Evolutionary conservation across 1,139 yeast genomes (phyloP).

Genomic region (Blastobotrys buckinghamii): DNA sequence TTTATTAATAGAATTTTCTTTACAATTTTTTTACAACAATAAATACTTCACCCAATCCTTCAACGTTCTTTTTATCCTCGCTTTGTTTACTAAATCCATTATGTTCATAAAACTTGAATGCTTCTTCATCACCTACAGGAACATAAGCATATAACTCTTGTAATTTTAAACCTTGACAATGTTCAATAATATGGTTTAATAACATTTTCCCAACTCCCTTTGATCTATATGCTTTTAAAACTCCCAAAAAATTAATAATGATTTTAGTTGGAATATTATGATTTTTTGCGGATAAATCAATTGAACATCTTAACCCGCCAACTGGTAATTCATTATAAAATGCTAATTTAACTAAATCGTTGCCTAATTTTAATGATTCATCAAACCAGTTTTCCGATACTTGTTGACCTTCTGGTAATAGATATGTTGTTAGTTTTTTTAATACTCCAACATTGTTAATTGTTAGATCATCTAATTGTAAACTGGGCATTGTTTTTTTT

Average conservation of each 20-base stretch:
- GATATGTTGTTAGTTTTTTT: constrained; percentile 42
- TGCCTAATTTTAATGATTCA: constrained; percentile 36
- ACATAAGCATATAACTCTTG: constrained; percentile 60
- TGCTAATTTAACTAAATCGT: constrained; percentile 36
- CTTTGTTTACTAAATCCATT: constrained; percentile 47
- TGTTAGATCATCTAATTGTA: constrained; percentile 44
- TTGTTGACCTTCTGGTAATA: constrained; percentile 23
- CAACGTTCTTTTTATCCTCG: constrained; percentile 36
- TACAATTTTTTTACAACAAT: constrained; percentile 3
- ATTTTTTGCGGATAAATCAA: constrained; percentile 40
- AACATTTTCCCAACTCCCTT: constrained; percentile 59
- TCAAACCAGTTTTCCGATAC: constrained; percentile 48
- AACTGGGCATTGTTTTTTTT: not conserved
- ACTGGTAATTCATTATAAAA: constrained; percentile 64
- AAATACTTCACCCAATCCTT: constrained; percentile 26
- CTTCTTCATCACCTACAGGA: constrained; percentile 41
- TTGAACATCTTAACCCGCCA: constrained; percentile 49
- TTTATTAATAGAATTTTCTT: constrained; percentile 3
- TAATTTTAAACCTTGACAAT: constrained; percentile 47
- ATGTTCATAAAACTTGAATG: constrained; percentile 50
- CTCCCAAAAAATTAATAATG: constrained; percentile 62
- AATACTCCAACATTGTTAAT: constrained; percentile 45
- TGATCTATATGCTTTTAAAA: constrained; percentile 52
- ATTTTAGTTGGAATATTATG: constrained; percentile 42
- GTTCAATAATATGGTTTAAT: constrained; percentile 48